These are phyloP conservation scores for Stentor coeruleus DNA, from an alignment of 73 alveolate genomes.

Conservation along the genomic window DNA sequence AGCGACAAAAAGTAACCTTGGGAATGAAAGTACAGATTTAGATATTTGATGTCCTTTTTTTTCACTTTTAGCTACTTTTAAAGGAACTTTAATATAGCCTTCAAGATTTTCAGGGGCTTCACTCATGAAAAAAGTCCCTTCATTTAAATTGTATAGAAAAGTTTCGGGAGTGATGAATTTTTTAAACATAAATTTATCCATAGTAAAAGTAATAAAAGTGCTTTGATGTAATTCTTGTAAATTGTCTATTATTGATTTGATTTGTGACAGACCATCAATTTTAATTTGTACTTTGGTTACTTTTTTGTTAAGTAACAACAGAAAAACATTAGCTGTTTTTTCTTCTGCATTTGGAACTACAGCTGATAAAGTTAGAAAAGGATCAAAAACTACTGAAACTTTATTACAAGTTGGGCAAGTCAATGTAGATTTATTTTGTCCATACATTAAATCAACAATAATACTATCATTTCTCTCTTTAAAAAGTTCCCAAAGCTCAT, in stretches of 20 bases:
- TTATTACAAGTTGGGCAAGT: constrained; percentile 84
- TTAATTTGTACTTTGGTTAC: neutral
- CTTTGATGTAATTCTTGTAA: neutral
- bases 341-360: constrained; percentile 73
- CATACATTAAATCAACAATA: constrained; percentile 92
- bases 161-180: neutral
- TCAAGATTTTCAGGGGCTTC: neutral
- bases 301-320: neutral
- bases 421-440: constrained; percentile 87
- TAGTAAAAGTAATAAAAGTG: neutral
- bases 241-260: neutral
- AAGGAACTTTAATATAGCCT: neutral
- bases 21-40: neutral
- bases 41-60: neutral
- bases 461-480: constrained; percentile 86
- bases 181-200: neutral
- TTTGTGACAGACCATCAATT: neutral
- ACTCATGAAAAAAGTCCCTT: no score
- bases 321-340: neutral
- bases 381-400: constrained; percentile 88
- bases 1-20: neutral
- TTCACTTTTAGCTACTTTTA: neutral
- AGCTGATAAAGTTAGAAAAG: constrained; percentile 84
- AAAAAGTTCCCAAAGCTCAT: constrained; percentile 79
- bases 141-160: no score